phyloP scores from a whole-genome alignment of 2,329 filamentous ascomycete species.

The Aspergillus arachidicola region DNA sequence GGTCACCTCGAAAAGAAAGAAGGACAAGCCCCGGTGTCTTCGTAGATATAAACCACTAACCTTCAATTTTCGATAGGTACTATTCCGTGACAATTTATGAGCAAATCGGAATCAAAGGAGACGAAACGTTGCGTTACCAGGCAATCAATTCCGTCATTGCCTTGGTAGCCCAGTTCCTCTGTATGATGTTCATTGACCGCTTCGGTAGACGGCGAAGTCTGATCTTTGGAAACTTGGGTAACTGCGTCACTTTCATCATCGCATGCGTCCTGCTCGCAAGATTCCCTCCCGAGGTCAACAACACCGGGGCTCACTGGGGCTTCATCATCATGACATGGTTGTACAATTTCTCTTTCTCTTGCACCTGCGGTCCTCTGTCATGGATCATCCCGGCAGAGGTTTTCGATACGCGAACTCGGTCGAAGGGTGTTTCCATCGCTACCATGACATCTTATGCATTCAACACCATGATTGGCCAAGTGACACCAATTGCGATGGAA shows the following conservation, averaged over 20 bases:
- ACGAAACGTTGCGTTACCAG: slow-evolving; percentile 72
- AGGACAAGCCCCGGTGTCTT: no score
- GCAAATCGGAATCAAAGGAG: slow-evolving; percentile 67
- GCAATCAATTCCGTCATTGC: slow-evolving; percentile 74
- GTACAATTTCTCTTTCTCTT: slow-evolving; percentile 77
- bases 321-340: slow-evolving; percentile 79
- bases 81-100: slow-evolving; percentile 68
- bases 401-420: slow-evolving; percentile 74
- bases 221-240: slow-evolving; percentile 71
- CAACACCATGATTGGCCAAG: slow-evolving; percentile 74
- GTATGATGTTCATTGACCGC: slow-evolving; percentile 67
- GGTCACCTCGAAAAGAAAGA: no score
- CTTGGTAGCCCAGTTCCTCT: slow-evolving; percentile 67
- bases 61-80: slow-evolving; percentile 47
- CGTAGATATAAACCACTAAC: neutral
- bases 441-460: slow-evolving; percentile 75
- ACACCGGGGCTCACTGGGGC: slow-evolving; percentile 42
- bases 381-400: slow-evolving; percentile 67
- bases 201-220: slow-evolving; percentile 72
- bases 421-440: slow-evolving; percentile 74
- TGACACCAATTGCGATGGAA: slow-evolving; percentile 64
- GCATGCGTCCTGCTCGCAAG: slow-evolving; percentile 58
- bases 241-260: slow-evolving; percentile 72
- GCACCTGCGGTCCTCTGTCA: slow-evolving; percentile 69
- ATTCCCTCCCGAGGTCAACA: slow-evolving; percentile 62